Base-by-base conservation (phyloP, 2,329 filamentous ascomycete species). In the Penicillium sumatraense region DNA sequence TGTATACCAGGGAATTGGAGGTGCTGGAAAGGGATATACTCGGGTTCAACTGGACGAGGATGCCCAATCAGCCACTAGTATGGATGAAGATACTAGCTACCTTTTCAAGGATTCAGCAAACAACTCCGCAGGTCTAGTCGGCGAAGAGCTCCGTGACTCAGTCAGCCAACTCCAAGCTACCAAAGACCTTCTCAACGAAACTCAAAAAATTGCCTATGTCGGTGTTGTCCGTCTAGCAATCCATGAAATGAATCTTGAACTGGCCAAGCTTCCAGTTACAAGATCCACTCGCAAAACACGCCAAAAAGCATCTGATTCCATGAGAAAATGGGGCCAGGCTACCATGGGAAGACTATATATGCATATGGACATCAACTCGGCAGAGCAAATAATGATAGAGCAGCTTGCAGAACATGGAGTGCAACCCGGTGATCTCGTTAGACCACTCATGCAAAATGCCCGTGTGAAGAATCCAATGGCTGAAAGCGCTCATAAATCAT, bases 331-430 rank as follows among this genome's bases (percentile, higher is more conserved):
- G 93, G 87, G 90, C 53, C 95, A 99, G 73, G 96, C 96, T 78
- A 96, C 96, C 83, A 99, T 99, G 93, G 86, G 97, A 57, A 86
- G 93, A 21, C 74, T 99, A 11, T 99, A 98, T 72, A 80, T 86
- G 11, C 95, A 99, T 75, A 99, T 99, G 95, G 95, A 99, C 57
- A 96, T 99, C 67, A 92, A 88, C 68, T 81, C 88, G 29, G 74
- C 75, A 55, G 95, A 99, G 75, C 95, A 99, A 78, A 81, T 99
- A 72, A 99, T 99, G 95, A 97, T 99, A 63, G 95, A 99, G 77
- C 95, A 99, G 74, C 81, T 99, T 55, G 89, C 90, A 11, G 90
- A 95, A 54, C 95, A 99, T 75, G 95, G 93, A 4, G 92, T 99
- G 6, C 81, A 91, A 58, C 89, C 95, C 0, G 80, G 81, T 41